Evolutionary conservation across 2,329 filamentous ascomycete species (phyloP), one percentile per base, ranked within the genome.

Genomic region (Talaromyces sp.): DNA sequence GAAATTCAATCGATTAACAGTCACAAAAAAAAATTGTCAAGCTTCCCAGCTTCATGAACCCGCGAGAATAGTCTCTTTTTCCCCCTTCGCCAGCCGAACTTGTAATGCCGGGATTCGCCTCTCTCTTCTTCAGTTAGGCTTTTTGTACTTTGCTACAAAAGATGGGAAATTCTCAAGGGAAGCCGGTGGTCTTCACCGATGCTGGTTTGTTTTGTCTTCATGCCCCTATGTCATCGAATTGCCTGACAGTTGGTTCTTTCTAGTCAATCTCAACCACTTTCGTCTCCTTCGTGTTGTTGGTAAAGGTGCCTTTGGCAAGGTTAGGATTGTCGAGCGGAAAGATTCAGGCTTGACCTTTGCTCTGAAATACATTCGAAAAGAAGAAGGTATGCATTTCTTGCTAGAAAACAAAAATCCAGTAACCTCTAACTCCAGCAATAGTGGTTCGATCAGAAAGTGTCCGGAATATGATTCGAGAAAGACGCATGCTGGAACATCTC

Each of bases 401-500:
- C 65, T 68, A 51, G 69, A 62, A 9, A 13, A 43, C 55, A 8
- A n/a, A 41, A 59, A 63, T 65, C 71, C 69, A 72, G 64, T 67
- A 62, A 60, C 69, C 52, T 41, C 11, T 7, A 7, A 26, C 32
- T 5, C n/a, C 17, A 50, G 73, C 66, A 71, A 68, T 74, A 96
- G 93, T 99, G 68, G 92, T 99, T 69, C 91, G 93, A 71, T 96
- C 93, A 64, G 95, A 98, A 77, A 98, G 93, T 73, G 95, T 98
- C 63, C 89, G 93, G 70, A 99, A 99, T 75, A 99, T 99, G 68
- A 95, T 99, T 72, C 89, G 95, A 68, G 95, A 99, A 81, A 86
- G 95, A 65, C 88, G 93, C 73, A 99, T 99, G 95, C 85, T 99
- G 71, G 93, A 99, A 79, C 92, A 98, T 75, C 84, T 99, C 69